A percentile compares a stretch with the other conserved stretches of the same genome.
Evolutionary conservation across 495 filamentous ascomycete species (phyloP).

Genomic region (Trichodelitschia bisporula): DNA sequence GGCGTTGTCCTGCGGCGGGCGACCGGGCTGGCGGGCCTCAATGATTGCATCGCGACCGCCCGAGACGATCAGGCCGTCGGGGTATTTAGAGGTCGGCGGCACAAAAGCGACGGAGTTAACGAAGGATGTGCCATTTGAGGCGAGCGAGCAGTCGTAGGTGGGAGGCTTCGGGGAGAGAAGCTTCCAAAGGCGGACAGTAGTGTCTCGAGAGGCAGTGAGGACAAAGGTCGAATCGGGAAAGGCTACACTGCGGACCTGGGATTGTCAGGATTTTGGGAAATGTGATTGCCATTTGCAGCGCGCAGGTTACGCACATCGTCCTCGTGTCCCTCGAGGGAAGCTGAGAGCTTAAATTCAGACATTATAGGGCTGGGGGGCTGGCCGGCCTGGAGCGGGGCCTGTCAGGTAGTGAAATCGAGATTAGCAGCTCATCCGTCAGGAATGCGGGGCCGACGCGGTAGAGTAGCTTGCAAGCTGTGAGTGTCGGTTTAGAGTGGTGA

Average conservation of each 20-base stretch:
- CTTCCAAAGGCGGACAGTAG: constrained; percentile 74
- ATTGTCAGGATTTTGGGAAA: background rate
- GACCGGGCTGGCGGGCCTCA: constrained; percentile 51
- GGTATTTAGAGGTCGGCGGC: constrained; percentile 38
- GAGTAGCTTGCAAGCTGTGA: no score
- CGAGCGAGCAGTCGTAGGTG: constrained; percentile 47
- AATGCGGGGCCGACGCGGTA: no score
- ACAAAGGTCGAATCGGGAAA: constrained; percentile 52
- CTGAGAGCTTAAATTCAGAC: constrained; percentile 20
- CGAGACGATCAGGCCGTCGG: constrained; percentile 65
- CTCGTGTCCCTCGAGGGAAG: constrained; percentile 18
- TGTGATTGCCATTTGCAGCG: background rate
- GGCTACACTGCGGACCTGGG: constrained; percentile 64
- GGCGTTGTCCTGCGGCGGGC: constrained; percentile 44
- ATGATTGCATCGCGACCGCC: constrained; percentile 82
- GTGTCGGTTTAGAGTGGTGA: no score
- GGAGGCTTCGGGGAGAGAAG: constrained; percentile 36
- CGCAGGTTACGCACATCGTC: constrained; percentile 15
- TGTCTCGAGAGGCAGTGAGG: constrained; percentile 73
- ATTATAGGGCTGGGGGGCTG: no score
- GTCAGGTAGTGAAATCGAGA: no score
- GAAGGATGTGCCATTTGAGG: constrained; percentile 52
- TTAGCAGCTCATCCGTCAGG: no score
- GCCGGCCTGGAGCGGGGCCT: no score
- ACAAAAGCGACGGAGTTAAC: constrained; percentile 67